Percentiles rank a stretch among this genome's conserved stretches.
Evolutionary conservation across 208 protist species (phyloP).

Genomic region (Acanthamoeba culbertsoni): DNA sequence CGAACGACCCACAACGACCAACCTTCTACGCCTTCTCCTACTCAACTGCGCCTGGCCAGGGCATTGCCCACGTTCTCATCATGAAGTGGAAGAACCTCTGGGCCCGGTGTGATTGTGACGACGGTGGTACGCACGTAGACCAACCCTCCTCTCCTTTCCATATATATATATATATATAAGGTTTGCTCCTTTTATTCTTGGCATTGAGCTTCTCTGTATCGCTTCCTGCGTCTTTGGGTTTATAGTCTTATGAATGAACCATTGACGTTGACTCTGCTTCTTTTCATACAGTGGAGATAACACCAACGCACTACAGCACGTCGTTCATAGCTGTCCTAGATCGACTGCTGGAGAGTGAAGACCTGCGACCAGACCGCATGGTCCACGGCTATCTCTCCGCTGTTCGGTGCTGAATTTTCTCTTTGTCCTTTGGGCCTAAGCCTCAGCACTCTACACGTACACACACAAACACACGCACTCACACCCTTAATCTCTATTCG

Average conservation of each 20-base stretch:
- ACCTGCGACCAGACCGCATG: conserved; percentile 12
- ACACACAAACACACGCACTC: too few species aligned
- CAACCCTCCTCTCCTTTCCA: not conserved
- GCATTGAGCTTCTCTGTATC: too few species aligned
- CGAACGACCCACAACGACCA: not conserved
- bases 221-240: too few species aligned
- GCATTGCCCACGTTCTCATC: not conserved
- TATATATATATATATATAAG: too few species aligned
- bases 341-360: conserved; percentile 6
- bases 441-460: too few species aligned
- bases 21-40: conserved; percentile 40
- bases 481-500: too few species aligned
- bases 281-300: not conserved
- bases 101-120: not conserved
- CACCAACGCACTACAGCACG: not conserved
- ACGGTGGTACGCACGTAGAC: conserved; percentile 1
- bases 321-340: conserved; percentile 11
- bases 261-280: not conserved
- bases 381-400: conserved; percentile 16
- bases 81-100: conserved; percentile 45
- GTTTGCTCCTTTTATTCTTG: too few species aligned
- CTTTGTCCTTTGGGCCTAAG: too few species aligned
- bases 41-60: not conserved
- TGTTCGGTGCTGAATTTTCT: too few species aligned
- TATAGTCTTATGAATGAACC: too few species aligned